Percentiles rank a stretch among this genome's conserved stretches.
phyloP scores from a whole-genome alignment of 1,139 yeast genomes.

The Scheffersomyces illinoinensis region DNA sequence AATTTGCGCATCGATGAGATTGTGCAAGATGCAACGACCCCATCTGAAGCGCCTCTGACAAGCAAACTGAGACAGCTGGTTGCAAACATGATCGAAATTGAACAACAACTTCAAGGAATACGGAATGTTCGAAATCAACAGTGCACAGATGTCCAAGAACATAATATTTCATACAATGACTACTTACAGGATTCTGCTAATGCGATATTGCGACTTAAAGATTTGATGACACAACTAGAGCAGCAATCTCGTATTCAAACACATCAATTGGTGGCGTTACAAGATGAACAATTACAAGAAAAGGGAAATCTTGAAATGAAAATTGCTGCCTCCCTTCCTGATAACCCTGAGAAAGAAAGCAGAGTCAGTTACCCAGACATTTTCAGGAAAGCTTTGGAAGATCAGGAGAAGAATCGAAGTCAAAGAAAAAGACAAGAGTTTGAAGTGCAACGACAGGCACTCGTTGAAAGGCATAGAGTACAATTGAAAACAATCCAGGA shows the following conservation, averaged over 20 bases:
- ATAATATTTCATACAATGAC: not conserved
- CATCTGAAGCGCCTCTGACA: not conserved
- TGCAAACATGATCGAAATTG: not conserved
- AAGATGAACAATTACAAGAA: not conserved
- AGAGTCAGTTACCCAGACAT: conserved; percentile 3
- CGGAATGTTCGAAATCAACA: not conserved
- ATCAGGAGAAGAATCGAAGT: conserved; percentile 8
- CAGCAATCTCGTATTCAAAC: not conserved
- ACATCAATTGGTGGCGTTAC: not conserved
- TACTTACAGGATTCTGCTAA: not conserved
- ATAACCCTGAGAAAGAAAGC: not conserved
- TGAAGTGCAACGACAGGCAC: conserved; percentile 1
- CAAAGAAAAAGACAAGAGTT: conserved; percentile 2
- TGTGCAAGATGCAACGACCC: not conserved
- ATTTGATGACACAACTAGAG: not conserved
- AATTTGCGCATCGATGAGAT: not conserved
- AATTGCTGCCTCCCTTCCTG: not conserved
- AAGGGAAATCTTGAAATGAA: not conserved
- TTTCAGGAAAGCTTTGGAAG: conserved; percentile 5
- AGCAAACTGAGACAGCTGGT: not conserved
- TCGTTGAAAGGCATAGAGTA: conserved; percentile 1
- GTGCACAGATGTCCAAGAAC: not conserved
- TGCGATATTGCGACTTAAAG: not conserved
- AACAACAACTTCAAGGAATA: not conserved
- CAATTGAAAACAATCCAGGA: not conserved